Percentiles rank a stretch among this genome's conserved stretches.
These are phyloP conservation scores for Linum usitatissimum DNA, from an alignment of 345 rosid species.

Conservation along the genomic window DNA sequence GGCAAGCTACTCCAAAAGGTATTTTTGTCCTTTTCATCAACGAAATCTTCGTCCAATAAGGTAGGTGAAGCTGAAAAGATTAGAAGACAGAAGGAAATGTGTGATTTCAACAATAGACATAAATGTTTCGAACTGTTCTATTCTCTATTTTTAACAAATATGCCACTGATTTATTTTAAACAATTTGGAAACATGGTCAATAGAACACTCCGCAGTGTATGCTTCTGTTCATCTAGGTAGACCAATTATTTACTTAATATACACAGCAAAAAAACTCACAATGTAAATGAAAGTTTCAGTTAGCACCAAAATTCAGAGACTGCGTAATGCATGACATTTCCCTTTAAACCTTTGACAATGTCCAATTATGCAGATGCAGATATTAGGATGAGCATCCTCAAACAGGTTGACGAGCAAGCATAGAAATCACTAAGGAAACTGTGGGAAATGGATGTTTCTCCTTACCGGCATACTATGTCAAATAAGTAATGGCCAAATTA, in stretches of 20 bases:
- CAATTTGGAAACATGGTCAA: no score
- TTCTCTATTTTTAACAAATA: neutral
- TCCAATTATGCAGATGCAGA: neutral
- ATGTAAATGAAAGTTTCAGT: neutral
- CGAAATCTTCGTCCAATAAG: constrained; percentile 24
- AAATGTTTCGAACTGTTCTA: no score
- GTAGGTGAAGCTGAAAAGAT: constrained; percentile 21
- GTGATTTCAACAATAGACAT: no score
- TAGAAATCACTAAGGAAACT: neutral
- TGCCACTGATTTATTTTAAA: neutral
- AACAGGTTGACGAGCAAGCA: neutral
- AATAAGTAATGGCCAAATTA: constrained; percentile 10
- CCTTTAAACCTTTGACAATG: neutral
- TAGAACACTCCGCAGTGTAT: no score
- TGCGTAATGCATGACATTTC: no score
- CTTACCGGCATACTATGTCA: constrained; percentile 1
- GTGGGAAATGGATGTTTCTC: constrained; percentile 1
- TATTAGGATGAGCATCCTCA: neutral
- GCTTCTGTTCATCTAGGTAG: neutral
- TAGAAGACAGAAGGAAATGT: neutral
- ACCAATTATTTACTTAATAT: neutral
- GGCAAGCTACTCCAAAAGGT: constrained; percentile 31
- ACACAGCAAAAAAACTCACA: neutral
- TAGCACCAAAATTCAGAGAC: neutral
- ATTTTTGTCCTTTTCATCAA: constrained; percentile 23